Evolutionary conservation across 306 rosid genomes (phyloP).

Genomic region (Glycine tomentella): DNA sequence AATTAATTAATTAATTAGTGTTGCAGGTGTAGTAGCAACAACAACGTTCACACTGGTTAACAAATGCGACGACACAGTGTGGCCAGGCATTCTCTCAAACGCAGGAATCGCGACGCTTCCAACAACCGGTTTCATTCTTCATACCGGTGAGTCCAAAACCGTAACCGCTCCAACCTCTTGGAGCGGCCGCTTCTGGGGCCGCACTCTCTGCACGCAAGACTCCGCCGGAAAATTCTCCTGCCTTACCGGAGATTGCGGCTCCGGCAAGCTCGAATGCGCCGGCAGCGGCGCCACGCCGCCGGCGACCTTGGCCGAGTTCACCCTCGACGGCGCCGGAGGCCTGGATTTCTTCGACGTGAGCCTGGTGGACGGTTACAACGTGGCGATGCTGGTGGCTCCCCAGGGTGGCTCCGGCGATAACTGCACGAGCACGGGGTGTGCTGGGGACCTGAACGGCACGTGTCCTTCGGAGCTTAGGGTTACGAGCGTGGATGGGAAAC

Average conservation of each 20-base stretch:
- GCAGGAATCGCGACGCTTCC: constrained; percentile 75
- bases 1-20: too few species aligned
- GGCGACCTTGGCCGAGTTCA: constrained; percentile 83
- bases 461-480: constrained; percentile 51
- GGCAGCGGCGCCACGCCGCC: constrained; percentile 90
- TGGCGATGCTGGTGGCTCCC: constrained; percentile 68
- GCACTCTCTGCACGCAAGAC: constrained; percentile 48
- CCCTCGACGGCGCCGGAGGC: constrained; percentile 69
- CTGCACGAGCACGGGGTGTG: constrained; percentile 47
- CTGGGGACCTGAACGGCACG: constrained; percentile 33
- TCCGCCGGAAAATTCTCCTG: constrained; percentile 59
- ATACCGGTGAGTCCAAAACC: constrained; percentile 64
- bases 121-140: constrained; percentile 76
- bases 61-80: constrained; percentile 85
- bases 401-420: constrained; percentile 47
- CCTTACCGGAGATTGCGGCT: constrained; percentile 79
- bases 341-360: constrained; percentile 92
- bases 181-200: constrained; percentile 97
- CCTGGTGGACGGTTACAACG: constrained; percentile 86
- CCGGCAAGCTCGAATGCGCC: constrained; percentile 77
- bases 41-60: constrained; percentile 75
- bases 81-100: constrained; percentile 93
- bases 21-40: constrained; percentile 56
- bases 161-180: constrained; percentile 72
- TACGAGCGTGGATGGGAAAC: constrained; percentile 44